Percentiles rank a stretch among this genome's conserved stretches.
These are phyloP conservation scores for Lathyrus tuberosus DNA, from an alignment of 306 rosid species.

Conservation along the genomic window DNA sequence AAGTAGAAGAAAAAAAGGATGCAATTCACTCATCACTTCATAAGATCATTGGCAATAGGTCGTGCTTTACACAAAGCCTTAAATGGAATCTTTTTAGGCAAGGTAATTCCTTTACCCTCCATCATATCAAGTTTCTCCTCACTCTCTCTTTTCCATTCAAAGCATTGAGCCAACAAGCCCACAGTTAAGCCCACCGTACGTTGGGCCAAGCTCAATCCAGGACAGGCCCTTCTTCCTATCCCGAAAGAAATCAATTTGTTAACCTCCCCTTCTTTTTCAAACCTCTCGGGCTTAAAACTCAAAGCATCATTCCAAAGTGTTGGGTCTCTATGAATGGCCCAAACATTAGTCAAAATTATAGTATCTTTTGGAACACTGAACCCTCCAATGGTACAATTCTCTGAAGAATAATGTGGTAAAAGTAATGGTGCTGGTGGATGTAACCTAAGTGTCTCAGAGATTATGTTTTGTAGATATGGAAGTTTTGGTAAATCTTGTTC, in stretches of 20 bases:
- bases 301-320: conserved; percentile 25
- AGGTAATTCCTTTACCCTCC: conserved; percentile 36
- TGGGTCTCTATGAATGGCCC: conserved; percentile 41
- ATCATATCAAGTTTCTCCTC: conserved; percentile 34
- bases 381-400: conserved; percentile 33
- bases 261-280: conserved; percentile 34
- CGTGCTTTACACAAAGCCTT: conserved; percentile 30
- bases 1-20: too few species aligned
- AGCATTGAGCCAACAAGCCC: conserved; percentile 37
- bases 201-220: conserved; percentile 36
- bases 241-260: conserved; percentile 39
- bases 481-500: conserved; percentile 43
- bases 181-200: conserved; percentile 35
- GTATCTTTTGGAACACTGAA: conserved; percentile 37
- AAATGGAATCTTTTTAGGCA: conserved; percentile 29
- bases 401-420: conserved; percentile 37
- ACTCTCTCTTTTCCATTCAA: conserved; percentile 40
- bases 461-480: conserved; percentile 36
- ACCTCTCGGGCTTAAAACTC: conserved; percentile 41
- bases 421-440: conserved; percentile 40
- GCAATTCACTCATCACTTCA: not conserved
- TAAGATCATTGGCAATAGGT: not conserved
- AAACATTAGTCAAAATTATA: conserved; percentile 34
- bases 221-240: conserved; percentile 41
- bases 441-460: conserved; percentile 36